A percentile compares a stretch with the other conserved stretches of the same genome.
phyloP scores from a whole-genome alignment of 345 rosid genomes.

The Eucalyptus cloeziana region DNA sequence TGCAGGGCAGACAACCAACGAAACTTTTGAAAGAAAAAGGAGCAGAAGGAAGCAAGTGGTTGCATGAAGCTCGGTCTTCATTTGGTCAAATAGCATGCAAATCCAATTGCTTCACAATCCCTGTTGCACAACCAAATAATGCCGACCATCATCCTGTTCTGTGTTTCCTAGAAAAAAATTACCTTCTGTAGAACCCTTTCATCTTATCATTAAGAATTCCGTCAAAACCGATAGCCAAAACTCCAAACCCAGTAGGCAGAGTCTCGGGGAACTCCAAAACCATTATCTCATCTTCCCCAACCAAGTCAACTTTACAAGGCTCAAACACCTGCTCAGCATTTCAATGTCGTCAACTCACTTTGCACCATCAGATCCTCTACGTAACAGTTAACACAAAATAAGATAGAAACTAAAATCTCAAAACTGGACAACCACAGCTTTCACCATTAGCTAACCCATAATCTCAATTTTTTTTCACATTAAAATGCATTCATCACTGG shows the following conservation, averaged over 20 bases:
- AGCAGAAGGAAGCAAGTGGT: not conserved
- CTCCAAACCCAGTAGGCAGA: slow-evolving; percentile 56
- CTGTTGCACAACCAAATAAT: not conserved
- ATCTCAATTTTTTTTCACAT: not conserved
- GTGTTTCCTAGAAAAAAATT: not conserved
- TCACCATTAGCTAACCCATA: not conserved
- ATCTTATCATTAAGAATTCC: slow-evolving; percentile 69
- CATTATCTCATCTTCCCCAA: slow-evolving; percentile 66
- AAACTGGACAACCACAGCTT: not conserved
- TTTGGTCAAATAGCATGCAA: not conserved
- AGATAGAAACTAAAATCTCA: not conserved
- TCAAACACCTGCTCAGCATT: slow-evolving; percentile 25
- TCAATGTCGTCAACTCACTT: not conserved
- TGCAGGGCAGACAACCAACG: not conserved
- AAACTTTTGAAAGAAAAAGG: not conserved
- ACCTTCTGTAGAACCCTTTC: slow-evolving; percentile 96
- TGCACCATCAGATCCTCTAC: not conserved
- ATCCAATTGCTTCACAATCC: not conserved
- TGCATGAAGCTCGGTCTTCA: not conserved
- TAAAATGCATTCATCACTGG: not conserved
- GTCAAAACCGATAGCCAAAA: slow-evolving; percentile 40
- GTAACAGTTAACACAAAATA: not conserved
- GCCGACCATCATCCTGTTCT: not conserved
- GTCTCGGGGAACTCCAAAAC: slow-evolving; percentile 59
- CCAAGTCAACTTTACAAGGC: slow-evolving; percentile 35